Evolutionary conservation across 1,284 basidiomycete genomes (phyloP).

Genomic region (Schizophyllum commune): DNA sequence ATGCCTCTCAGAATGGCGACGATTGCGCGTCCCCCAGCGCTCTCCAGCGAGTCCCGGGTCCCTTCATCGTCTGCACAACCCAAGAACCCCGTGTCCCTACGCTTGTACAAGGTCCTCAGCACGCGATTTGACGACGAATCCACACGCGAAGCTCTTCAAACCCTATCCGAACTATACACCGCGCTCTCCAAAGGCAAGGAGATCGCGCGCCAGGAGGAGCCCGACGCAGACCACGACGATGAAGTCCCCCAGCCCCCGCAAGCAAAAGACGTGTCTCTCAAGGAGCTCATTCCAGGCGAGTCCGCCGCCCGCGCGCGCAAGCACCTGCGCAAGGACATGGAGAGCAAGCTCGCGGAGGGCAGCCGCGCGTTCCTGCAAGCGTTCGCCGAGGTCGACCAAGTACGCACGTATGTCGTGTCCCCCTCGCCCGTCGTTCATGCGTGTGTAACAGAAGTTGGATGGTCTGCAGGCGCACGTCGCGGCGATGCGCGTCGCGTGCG

Average conservation of each 20-base stretch:
- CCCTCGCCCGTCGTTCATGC: conserved; percentile 1
- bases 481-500: conserved; percentile 76
- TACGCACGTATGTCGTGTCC: conserved; percentile 30
- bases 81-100: conserved; percentile 64
- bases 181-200: conserved; percentile 26
- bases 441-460: conserved; percentile 60
- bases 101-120: conserved; percentile 85
- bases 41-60: neutral
- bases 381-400: conserved; percentile 82
- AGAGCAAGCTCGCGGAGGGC: conserved; percentile 71
- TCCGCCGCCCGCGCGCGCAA: conserved; percentile 65
- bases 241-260: conserved; percentile 6
- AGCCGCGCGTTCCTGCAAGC: conserved; percentile 77
- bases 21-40: neutral
- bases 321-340: conserved; percentile 78
- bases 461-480: conserved; percentile 68
- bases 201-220: conserved; percentile 14
- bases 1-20: neutral
- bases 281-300: conserved; percentile 34
- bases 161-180: conserved; percentile 73
- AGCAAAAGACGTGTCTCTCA: conserved; percentile 13
- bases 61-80: neutral
- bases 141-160: conserved; percentile 75
- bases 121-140: conserved; percentile 78
- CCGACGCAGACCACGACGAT: neutral